Evolutionary conservation across 129 eudicot genomes (phyloP).

Genomic region (Pseudognaphalium luteoalbum): DNA sequence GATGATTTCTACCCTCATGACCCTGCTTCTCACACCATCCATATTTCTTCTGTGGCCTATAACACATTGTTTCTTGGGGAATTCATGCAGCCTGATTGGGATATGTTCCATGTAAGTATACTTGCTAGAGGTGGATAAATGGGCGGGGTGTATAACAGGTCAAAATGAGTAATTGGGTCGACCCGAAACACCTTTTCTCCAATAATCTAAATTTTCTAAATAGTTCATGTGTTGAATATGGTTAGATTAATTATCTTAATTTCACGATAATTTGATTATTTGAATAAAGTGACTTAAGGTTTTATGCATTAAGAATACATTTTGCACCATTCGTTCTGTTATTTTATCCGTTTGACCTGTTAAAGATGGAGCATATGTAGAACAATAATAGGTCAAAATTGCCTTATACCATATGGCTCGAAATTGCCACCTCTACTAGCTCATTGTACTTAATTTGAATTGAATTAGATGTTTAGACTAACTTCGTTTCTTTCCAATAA

Average conservation of each 20-base stretch:
- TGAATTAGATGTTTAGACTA: not conserved
- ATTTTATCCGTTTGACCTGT: not conserved
- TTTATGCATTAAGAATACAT: not conserved
- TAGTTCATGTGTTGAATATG: not conserved
- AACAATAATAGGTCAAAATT: not conserved
- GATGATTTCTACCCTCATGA: constrained; percentile 90
- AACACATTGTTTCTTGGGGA: constrained; percentile 86
- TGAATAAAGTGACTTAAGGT: not conserved
- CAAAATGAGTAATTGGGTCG: not conserved
- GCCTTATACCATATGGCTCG: not conserved
- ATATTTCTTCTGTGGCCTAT: constrained; percentile 86
- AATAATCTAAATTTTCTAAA: not conserved
- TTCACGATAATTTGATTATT: too few relatives aligned
- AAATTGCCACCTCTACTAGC: not conserved
- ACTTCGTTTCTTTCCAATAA: constrained; percentile 7
- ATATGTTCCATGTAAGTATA: constrained; percentile 91
- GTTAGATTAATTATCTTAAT: not conserved
- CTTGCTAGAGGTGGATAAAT: not conserved
- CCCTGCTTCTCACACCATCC: constrained; percentile 95
- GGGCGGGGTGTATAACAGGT: not conserved
- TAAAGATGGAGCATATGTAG: not conserved
- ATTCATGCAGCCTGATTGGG: constrained; percentile 98
- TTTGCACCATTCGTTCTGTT: not conserved
- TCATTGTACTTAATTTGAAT: not conserved
- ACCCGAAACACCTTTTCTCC: not conserved